Percentiles rank a stretch among this genome's conserved stretches.
Conservation (phyloP, 352 stramenopile genomes). For the Stramenopiles sp. region DNA sequence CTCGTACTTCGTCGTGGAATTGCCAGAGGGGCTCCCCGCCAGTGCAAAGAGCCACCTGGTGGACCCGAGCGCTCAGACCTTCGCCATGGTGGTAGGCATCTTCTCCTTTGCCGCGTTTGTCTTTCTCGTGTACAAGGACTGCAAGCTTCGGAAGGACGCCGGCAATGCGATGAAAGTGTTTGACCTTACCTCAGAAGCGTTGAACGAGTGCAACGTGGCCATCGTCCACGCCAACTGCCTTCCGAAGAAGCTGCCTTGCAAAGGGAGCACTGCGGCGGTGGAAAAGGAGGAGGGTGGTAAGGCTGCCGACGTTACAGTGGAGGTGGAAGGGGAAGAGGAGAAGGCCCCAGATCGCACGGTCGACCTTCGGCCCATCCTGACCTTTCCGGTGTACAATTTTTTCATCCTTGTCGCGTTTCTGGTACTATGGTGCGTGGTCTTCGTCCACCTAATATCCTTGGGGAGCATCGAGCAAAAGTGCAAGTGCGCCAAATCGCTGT, state of each 20-base stretch:
- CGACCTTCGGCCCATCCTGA: background rate
- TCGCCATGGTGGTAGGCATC: background rate
- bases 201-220: background rate
- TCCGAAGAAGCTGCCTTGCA: background rate
- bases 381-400: background rate
- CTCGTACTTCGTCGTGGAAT: background rate
- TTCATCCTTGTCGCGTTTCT: background rate
- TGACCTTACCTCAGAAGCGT: background rate
- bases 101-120: background rate
- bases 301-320: background rate
- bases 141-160: background rate
- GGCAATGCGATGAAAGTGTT: background rate
- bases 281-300: background rate
- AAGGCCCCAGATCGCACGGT: background rate
- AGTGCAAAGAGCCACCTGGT: background rate
- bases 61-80: background rate
- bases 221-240: background rate
- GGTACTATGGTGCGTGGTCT: background rate
- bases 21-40: background rate
- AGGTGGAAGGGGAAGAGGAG: background rate
- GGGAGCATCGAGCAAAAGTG: background rate
- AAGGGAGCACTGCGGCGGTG: background rate
- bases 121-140: background rate
- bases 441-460: background rate
- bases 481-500: background rate